These are phyloP conservation scores for Fusarium sp. DNA, from an alignment of 2,329 filamentous ascomycete species.

Conservation along the genomic window DNA sequence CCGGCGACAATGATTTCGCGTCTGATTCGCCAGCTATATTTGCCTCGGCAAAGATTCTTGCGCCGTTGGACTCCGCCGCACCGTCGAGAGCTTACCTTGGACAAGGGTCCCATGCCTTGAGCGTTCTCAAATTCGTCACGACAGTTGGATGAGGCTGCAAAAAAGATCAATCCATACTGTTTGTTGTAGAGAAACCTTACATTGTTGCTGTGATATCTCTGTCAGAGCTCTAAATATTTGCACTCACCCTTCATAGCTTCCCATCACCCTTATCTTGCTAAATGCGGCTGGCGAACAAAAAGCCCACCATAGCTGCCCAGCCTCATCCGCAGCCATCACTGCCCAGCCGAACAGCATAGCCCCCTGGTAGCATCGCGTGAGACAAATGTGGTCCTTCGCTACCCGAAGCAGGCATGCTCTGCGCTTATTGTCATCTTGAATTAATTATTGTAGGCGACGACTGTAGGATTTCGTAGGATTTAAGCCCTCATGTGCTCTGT, in stretches of 20 bases:
- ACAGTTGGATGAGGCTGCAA: neutral
- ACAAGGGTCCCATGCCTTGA: neutral
- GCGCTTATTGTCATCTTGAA: neutral
- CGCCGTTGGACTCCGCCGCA: neutral
- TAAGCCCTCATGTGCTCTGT: neutral
- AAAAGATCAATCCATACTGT: neutral
- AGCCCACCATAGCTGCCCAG: neutral
- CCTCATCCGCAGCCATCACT: neutral
- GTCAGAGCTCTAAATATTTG: neutral
- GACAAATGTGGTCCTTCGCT: neutral
- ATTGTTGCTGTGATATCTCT: neutral
- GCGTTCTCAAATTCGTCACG: neutral
- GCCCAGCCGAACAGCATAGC: neutral
- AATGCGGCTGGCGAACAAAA: neutral
- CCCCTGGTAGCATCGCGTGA: neutral
- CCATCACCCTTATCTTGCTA: neutral
- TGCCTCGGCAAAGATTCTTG: neutral
- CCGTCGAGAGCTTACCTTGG: neutral
- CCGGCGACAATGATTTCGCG: neutral
- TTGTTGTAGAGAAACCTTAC: neutral
- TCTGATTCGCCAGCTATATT: neutral
- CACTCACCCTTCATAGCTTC: neutral
- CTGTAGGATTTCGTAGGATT: neutral
- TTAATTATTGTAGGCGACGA: neutral
- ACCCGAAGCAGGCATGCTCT: neutral